Conservation (phyloP, 202 grass and related monocot genomes). For the Zizania palustris region DNA sequence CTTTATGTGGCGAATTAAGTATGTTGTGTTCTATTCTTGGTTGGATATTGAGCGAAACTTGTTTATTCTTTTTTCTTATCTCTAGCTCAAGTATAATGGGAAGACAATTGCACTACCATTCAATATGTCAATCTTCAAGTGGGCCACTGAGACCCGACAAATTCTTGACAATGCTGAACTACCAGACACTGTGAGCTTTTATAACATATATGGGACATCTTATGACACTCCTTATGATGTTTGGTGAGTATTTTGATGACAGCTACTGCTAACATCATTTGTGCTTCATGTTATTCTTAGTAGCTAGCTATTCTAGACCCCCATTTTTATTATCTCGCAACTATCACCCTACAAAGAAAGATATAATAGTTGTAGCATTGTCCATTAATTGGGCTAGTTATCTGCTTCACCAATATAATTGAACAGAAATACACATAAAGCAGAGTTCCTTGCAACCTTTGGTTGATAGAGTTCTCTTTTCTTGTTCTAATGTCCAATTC, state of each 20-base stretch:
- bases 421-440: neutral
- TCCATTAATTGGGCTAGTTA: constrained; percentile 7
- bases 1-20: neutral
- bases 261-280: constrained; percentile 4
- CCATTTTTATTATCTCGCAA: constrained; percentile 23
- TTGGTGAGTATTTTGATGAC: constrained; percentile 59
- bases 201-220: constrained; percentile 76
- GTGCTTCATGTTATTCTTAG: constrained; percentile 6
- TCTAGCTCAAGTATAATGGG: constrained; percentile 82
- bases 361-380: neutral
- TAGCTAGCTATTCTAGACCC: neutral
- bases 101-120: constrained; percentile 80
- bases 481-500: neutral
- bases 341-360: constrained; percentile 8
- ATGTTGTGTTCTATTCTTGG: constrained; percentile 2
- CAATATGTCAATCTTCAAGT: constrained; percentile 77
- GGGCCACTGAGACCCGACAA: constrained; percentile 72
- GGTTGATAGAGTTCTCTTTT: neutral
- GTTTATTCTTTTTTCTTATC: constrained; percentile 23
- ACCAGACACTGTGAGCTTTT: constrained; percentile 76
- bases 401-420: neutral
- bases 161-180: constrained; percentile 81
- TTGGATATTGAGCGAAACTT: neutral
- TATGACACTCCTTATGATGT: constrained; percentile 80
- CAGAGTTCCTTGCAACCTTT: neutral